Evolutionary conservation across 2,329 filamentous ascomycete genomes (phyloP).

Genomic region (Trichoderma oligosporum): DNA sequence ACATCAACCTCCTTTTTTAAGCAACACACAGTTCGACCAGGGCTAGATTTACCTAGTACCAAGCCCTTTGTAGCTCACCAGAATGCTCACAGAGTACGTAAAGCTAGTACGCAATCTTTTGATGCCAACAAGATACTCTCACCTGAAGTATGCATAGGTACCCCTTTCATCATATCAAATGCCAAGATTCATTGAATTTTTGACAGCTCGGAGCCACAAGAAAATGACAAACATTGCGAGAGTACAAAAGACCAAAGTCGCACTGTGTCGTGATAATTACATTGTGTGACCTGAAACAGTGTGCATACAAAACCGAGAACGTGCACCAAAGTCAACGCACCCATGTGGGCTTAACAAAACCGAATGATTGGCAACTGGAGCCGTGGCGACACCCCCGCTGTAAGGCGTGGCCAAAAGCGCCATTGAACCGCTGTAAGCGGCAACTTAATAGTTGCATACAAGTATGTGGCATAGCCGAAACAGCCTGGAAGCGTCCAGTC

Average conservation of each 20-base stretch:
- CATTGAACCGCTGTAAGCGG: constrained; percentile 13
- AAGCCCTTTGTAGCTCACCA: too few species aligned
- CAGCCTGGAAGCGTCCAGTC: constrained; percentile 3
- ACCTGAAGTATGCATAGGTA: too few species aligned
- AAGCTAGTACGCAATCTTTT: too few species aligned
- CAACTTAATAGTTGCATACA: neutral
- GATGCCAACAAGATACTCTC: too few species aligned
- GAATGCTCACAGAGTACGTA: too few species aligned
- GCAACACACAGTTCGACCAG: too few species aligned
- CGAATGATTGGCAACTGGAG: constrained; percentile 12
- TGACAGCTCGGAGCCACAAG: constrained; percentile 9
- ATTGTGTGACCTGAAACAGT: constrained; percentile 1
- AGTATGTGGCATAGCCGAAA: neutral
- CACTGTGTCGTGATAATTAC: neutral
- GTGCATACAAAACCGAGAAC: neutral
- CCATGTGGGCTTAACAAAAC: constrained; percentile 13
- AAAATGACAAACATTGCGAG: neutral
- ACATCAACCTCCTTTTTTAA: too few species aligned
- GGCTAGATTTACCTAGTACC: too few species aligned
- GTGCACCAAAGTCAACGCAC: neutral
- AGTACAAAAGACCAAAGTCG: neutral
- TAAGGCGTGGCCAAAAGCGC: neutral
- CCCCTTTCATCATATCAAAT: too few species aligned
- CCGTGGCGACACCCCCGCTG: neutral
- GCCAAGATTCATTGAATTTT: neutral